phyloP scores from a whole-genome alignment of 106 monocot genomes.

The Dioscorea dumetorum region DNA sequence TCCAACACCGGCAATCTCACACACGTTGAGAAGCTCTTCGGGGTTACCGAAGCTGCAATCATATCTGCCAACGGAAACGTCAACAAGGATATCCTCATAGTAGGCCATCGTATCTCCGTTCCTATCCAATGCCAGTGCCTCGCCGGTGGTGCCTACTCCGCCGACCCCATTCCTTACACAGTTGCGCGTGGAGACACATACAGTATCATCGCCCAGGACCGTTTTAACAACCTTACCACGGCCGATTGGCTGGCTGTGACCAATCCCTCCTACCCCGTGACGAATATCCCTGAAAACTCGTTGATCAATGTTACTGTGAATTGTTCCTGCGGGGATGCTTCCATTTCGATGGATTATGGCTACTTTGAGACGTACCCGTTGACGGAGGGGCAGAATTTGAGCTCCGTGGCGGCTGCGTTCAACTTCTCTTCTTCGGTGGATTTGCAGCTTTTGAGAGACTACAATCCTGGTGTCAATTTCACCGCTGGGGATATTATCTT shows the following conservation, averaged over 20 bases:
- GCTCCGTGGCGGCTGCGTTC: background rate
- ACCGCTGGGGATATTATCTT: slow-evolving; percentile 5
- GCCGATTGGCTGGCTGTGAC: too few species aligned
- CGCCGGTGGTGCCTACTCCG: background rate
- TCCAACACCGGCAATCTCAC: background rate
- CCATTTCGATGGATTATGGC: background rate
- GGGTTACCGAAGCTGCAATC: background rate
- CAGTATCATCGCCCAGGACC: background rate
- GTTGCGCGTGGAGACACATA: background rate
- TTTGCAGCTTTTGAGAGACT: background rate
- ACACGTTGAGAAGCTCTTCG: slow-evolving; percentile 3
- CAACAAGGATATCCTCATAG: background rate
- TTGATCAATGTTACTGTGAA: slow-evolving; percentile 2
- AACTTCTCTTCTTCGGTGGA: background rate
- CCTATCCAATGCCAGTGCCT: slow-evolving; percentile 2
- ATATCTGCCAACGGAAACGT: background rate
- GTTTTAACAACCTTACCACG: slow-evolving; percentile 1
- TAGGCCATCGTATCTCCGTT: background rate
- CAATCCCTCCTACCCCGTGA: background rate
- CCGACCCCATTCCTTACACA: background rate
- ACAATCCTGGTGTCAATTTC: slow-evolving; percentile 6
- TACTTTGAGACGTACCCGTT: slow-evolving; percentile 10
- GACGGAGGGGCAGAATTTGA: background rate
- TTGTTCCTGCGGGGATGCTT: slow-evolving; percentile 6
- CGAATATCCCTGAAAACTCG: background rate